Base-by-base conservation (phyloP, 192 early-diverging fungal genomes). In the Rhizophagus sp. region DNA sequence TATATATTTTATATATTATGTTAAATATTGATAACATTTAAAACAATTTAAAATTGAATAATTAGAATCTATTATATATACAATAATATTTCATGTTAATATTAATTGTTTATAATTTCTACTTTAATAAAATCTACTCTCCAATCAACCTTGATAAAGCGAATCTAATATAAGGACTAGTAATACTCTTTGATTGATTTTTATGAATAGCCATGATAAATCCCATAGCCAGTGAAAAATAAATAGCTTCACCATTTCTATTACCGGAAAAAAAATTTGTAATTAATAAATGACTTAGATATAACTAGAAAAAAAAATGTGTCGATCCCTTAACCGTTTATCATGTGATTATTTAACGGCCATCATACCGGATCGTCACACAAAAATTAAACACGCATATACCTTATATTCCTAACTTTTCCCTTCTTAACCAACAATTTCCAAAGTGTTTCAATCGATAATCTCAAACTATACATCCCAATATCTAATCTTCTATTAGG, bases 371-470 rank as follows among this genome's bases (percentile, higher is more conserved):
- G 34, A 34, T 34, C 34, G 34, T 3, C 34, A 34, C 34, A 34
- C 4, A 4, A 24, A 30, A 17, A 68, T 0, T 41, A 17, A 24
- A 22, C 15, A 33, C 13, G 39, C 4, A 74, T 10, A 44, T 47
- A 72, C 52, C 50, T 80, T 47, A 81, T 62, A 13, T 76, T 75
- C 64, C 36, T 74, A 0, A 64, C 76, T 17, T 36, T 65, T 19
- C 84, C 80, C 0, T 77, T 76, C 79, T 81, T 83, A 1, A 81
- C 79, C 64, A 81, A 34, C 13, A 82, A 61, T 17, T 81, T 80
- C 84, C 84, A 85, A 15, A 73, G 2, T 3, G 61, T 25, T 62
- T 85, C 84, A 24, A 85, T 47, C 67, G 74, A 75, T 34, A 85
- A 81, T 33, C 84, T 39, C 12, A 80, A 61, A 76, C 71, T 80